phyloP scores from a whole-genome alignment of 805 yeast species.

The Metschnikowia proteae region DNA sequence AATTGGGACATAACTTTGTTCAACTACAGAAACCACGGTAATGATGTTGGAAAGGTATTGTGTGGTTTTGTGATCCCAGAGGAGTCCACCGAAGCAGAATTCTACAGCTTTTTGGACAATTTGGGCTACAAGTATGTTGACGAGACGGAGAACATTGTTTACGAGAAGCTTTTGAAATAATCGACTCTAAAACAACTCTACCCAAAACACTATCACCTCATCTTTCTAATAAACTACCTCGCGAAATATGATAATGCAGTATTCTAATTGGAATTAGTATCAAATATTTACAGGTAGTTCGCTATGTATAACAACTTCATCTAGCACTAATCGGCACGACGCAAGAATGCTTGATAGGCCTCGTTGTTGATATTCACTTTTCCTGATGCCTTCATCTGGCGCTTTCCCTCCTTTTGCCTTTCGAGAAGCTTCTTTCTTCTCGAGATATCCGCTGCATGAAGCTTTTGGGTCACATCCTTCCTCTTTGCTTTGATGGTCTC shows the following conservation, averaged over 20 bases:
- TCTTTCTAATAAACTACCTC: not conserved
- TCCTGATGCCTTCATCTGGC: conserved; percentile 75
- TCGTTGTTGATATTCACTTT: conserved; percentile 74
- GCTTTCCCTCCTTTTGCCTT: conserved; percentile 93
- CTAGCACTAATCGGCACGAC: conserved; percentile 24
- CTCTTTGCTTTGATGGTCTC: conserved; percentile 92
- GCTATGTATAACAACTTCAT: not conserved
- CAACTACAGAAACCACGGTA: conserved; percentile 96
- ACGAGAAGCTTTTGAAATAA: conserved; percentile 61
- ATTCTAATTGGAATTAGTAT: not conserved
- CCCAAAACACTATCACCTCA: no score
- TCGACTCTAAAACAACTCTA: not conserved
- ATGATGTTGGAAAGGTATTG: conserved; percentile 87
- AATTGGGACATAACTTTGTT: conserved; percentile 92
- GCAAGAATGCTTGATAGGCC: conserved; percentile 83
- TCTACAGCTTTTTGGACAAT: conserved; percentile 62
- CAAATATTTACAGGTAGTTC: conserved; percentile 4
- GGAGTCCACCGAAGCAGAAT: conserved; percentile 53
- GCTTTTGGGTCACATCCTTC: conserved; percentile 88
- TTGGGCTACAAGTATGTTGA: conserved; percentile 76
- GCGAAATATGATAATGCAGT: not conserved
- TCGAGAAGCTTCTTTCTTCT: conserved; percentile 83
- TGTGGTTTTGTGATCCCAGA: conserved; percentile 88
- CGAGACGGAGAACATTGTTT: conserved; percentile 84
- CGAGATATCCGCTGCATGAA: conserved; percentile 91